phyloP scores from a whole-genome alignment of 1,139 yeast species.

The Magnusiomyces magnusii region DNA sequence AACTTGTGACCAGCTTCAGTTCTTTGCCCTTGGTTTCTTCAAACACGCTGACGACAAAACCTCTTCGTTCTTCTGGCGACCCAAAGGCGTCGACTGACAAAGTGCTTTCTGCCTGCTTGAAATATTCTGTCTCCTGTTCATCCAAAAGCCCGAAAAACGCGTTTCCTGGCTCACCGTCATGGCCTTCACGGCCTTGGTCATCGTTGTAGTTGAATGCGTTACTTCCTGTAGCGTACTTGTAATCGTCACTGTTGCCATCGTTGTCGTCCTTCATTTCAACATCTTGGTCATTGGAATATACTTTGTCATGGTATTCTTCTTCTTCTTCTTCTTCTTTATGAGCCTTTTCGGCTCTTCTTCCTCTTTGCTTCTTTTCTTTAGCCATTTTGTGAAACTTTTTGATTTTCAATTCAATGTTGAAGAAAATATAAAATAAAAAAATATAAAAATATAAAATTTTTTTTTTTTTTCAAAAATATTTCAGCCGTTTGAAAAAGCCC shows the following conservation, averaged over 20 bases:
- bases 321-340: conserved; percentile 26
- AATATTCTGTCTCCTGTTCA: conserved; percentile 76
- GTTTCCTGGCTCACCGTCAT: conserved; percentile 15
- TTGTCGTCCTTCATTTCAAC: conserved; percentile 9
- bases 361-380: conserved; percentile 40
- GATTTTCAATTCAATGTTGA: background rate
- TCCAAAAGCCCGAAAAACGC: conserved; percentile 83
- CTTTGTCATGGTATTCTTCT: background rate
- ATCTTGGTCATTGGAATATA: conserved; percentile 10
- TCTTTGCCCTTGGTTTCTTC: conserved; percentile 90
- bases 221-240: background rate
- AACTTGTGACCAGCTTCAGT: conserved; percentile 85
- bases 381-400: conserved; percentile 17
- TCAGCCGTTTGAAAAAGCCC: background rate
- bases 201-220: conserved; percentile 10
- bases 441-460: background rate
- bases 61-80: conserved; percentile 59
- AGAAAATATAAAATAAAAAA: no score
- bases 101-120: conserved; percentile 86
- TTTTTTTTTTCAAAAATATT: background rate
- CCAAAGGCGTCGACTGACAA: conserved; percentile 76
- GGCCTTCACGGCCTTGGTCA: conserved; percentile 4
- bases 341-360: conserved; percentile 55
- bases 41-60: conserved; percentile 67
- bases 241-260: conserved; percentile 5